Conservation (phyloP, 2,329 filamentous ascomycete genomes). For the Pseudogymnoascus sp. region DNA sequence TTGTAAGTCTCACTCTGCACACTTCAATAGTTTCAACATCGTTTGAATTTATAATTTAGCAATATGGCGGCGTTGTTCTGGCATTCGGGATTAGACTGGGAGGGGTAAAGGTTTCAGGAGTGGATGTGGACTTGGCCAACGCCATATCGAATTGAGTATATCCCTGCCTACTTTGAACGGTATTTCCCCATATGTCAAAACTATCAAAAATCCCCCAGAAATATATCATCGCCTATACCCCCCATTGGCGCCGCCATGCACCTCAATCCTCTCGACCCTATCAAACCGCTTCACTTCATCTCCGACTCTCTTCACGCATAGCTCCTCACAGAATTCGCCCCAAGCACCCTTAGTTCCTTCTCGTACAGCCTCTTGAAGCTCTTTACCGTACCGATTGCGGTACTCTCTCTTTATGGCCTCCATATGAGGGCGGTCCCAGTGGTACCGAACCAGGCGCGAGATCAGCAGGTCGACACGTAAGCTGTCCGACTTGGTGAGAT, state of each 20-base stretch:
- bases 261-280: conserved; percentile 3
- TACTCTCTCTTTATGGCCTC: conserved; percentile 73
- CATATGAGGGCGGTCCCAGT: conserved; percentile 86
- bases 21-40: neutral
- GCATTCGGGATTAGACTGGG: neutral
- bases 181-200: neutral
- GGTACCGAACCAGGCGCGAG: conserved; percentile 75
- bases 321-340: conserved; percentile 64
- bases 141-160: neutral
- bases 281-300: conserved; percentile 49
- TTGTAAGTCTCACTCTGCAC: neutral
- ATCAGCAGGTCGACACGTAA: conserved; percentile 81
- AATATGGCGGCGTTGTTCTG: neutral
- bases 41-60: neutral
- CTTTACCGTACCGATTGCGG: conserved; percentile 63
- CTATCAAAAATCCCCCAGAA: neutral
- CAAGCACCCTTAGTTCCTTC: conserved; percentile 71
- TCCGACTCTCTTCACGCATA: conserved; percentile 56
- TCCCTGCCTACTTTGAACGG: neutral
- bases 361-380: conserved; percentile 69
- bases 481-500: conserved; percentile 54
- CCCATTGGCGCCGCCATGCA: neutral
- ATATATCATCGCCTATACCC: neutral
- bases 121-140: neutral
- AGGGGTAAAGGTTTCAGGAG: neutral